A percentile compares a stretch with the other conserved stretches of the same genome.
phyloP scores from a whole-genome alignment of 257 asterid genomes.

The Solanum pinnatisectum region DNA sequence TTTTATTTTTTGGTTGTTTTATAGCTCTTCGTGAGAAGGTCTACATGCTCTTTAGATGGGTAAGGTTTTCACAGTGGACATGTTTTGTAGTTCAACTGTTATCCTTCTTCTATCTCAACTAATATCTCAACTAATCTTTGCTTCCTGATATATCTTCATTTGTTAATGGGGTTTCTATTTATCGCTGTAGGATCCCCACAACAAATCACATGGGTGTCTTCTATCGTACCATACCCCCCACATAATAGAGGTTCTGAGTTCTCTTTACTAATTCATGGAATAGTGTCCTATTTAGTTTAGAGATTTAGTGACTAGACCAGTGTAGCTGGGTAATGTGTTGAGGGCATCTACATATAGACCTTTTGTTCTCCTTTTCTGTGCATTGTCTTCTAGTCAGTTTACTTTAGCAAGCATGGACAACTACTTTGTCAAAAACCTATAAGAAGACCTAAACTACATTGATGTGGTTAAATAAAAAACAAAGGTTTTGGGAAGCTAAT shows the following conservation, averaged over 20 bases:
- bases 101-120: background rate
- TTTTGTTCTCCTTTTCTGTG: background rate
- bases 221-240: background rate
- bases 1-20: background rate
- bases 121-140: background rate
- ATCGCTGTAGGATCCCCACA: background rate
- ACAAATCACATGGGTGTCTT: background rate
- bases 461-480: background rate
- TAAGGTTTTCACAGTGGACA: background rate
- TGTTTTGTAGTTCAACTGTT: background rate
- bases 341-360: background rate
- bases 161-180: background rate
- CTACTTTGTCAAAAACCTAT: background rate
- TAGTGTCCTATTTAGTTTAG: background rate
- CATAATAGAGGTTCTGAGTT: background rate
- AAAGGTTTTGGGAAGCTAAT: background rate
- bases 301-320: background rate
- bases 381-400: background rate
- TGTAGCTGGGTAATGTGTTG: background rate
- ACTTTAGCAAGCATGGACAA: background rate
- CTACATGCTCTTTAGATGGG: background rate
- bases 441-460: background rate
- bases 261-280: background rate
- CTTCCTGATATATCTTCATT: background rate
- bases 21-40: background rate